Percentiles rank a stretch among this genome's conserved stretches.
Evolutionary conservation across 192 early-diverging fungal genomes (phyloP).

Genomic region (Coemansia interrupta): DNA sequence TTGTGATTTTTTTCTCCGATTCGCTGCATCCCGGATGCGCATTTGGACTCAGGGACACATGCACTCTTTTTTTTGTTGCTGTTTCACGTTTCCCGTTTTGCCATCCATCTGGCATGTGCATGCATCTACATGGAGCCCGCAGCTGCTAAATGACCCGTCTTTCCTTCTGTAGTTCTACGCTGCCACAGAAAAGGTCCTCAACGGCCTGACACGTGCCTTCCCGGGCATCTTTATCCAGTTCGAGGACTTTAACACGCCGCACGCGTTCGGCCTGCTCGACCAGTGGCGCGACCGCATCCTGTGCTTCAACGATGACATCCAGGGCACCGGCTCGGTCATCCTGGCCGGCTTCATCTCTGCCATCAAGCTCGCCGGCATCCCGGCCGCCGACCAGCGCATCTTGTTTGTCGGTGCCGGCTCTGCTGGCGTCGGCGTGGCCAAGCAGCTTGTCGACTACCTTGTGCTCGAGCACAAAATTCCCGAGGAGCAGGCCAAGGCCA

Average conservation of each 20-base stretch:
- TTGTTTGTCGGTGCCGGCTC: conserved; percentile 94
- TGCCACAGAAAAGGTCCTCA: conserved; percentile 68
- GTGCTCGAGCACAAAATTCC: conserved; percentile 68
- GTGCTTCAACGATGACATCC: conserved; percentile 86
- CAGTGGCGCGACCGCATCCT: conserved; percentile 75
- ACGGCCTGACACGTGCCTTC: conserved; percentile 61
- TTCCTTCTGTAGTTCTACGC: conserved; percentile 62
- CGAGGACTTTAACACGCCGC: conserved; percentile 92
- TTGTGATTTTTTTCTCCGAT: no score
- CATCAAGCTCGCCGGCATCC: conserved; percentile 64
- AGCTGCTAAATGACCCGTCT: neutral
- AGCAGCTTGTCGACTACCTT: conserved; percentile 82
- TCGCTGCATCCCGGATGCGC: no score
- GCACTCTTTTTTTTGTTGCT: conserved; percentile 3
- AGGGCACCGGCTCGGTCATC: conserved; percentile 81
- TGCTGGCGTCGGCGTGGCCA: conserved; percentile 92
- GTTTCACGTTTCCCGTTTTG: conserved; percentile 6
- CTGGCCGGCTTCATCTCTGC: conserved; percentile 91
- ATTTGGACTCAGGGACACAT: no score
- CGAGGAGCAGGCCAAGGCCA: conserved; percentile 60
- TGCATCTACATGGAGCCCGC: neutral
- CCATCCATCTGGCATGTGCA: neutral
- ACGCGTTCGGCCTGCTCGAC: conserved; percentile 82
- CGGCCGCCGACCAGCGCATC: conserved; percentile 74
- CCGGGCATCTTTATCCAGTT: conserved; percentile 91